phyloP scores from a whole-genome alignment of 2,329 filamentous ascomycete genomes.

The Colletotrichum eleusines region DNA sequence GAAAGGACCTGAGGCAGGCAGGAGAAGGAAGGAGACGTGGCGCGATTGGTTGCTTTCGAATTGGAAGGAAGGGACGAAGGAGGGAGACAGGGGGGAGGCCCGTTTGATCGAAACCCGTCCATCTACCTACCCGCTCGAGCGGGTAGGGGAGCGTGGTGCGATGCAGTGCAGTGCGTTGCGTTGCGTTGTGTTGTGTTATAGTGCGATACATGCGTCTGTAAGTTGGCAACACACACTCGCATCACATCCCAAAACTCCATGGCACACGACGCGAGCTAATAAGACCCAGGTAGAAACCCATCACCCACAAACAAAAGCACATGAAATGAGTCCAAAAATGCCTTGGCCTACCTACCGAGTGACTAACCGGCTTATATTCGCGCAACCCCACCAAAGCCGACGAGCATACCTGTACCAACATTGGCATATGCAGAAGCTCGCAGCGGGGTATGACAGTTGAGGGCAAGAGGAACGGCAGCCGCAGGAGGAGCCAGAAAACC shows the following conservation, averaged over 20 bases:
- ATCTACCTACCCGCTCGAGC: slow-evolving; percentile 20
- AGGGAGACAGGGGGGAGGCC: not conserved
- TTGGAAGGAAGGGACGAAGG: too few relatives aligned
- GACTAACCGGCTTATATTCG: slow-evolving; percentile 51
- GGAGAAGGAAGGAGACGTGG: too few relatives aligned
- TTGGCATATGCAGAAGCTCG: slow-evolving; percentile 5
- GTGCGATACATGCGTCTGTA: slow-evolving; percentile 22
- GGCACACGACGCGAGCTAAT: slow-evolving; percentile 22
- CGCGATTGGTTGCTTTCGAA: too few relatives aligned
- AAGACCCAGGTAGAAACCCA: not conserved
- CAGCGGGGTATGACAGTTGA: slow-evolving; percentile 1
- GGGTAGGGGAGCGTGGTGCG: not conserved
- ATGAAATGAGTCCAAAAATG: slow-evolving; percentile 8
- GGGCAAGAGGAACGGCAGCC: not conserved
- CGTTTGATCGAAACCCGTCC: slow-evolving; percentile 4
- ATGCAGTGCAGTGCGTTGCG: slow-evolving; percentile 13
- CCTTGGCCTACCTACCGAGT: not conserved
- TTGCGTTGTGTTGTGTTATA: slow-evolving; percentile 4
- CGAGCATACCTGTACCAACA: slow-evolving; percentile 9
- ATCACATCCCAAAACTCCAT: slow-evolving; percentile 13
- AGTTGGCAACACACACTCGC: slow-evolving; percentile 23
- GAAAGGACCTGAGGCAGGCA: not conserved
- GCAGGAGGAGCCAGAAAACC: not conserved
- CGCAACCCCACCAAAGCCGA: slow-evolving; percentile 49
- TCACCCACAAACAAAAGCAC: slow-evolving; percentile 15